Base-by-base conservation (phyloP, 2,329 filamentous ascomycete genomes). In the Calonectria honghensis region DNA sequence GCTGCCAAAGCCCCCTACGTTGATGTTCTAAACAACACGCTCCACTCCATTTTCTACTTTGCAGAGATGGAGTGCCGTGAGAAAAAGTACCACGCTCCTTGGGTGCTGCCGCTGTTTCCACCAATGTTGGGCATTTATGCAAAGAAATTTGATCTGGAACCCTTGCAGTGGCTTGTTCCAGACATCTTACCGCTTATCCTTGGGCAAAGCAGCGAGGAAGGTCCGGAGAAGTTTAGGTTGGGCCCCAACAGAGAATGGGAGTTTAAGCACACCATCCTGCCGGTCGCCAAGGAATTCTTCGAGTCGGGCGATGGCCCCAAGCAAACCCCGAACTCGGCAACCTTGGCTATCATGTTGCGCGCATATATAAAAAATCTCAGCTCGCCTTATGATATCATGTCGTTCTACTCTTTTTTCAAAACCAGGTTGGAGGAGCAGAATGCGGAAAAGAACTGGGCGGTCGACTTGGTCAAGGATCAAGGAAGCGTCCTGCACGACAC, bases 31-130 rank as follows among this genome's bases (percentile, higher is more conserved):
- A 85, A 85, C 75, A 84, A 85, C 39, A 81, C 79, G 0, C 82
- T 93, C 29, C 88, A 92, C 78, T 83, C 87, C 27, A 85, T 92
- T 11, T 88, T 88, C 70, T 82, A 85, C 68, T 84, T 88, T 64
- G 85, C 85, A 3, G 82, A 87, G 48, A 81, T 82, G 68, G 89
- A 91, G 76, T 80, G 81, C 2, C 76, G 75, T 3, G 78, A 83
- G 29, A 80, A 77, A 68, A 79, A 82, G 45, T 74, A 80, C 72
- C 67, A 76, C 29, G 68, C 82, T 71, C 82, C 85, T 61, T 82
- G 85, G 77, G 75, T 82, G 32, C 68, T 86, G 65, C 84, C 86
- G 11, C 75, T 85, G n/a, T 87, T 91, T 79, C 81, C 81, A 48
- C 83, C 86, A 1, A 88, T 91, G 88, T 81, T 91, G 6, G 84